Conservation (phyloP, 2,329 filamentous ascomycete genomes). For the Colletotrichum costaricense region DNA sequence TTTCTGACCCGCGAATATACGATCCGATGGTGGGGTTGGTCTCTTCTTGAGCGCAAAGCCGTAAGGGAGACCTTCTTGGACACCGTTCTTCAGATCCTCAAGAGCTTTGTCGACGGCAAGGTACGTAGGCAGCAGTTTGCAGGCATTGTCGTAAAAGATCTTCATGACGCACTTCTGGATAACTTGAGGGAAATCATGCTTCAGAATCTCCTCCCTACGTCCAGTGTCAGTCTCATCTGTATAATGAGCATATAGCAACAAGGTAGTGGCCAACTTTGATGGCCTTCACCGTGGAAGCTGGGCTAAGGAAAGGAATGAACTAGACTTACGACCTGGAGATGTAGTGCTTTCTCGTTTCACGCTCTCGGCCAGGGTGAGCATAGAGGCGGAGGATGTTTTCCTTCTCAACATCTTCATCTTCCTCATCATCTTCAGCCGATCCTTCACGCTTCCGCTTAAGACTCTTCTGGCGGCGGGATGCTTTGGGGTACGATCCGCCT, state of each 20-base stretch:
- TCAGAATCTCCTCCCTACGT: conserved; percentile 42
- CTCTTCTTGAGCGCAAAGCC: conserved; percentile 45
- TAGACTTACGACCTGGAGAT: conserved; percentile 22
- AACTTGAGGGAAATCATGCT: conserved; percentile 48
- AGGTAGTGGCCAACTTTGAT: not conserved
- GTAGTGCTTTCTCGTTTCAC: not conserved
- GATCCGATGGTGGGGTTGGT: conserved; percentile 37
- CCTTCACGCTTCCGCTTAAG: conserved; percentile 56
- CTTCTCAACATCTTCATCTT: conserved; percentile 20
- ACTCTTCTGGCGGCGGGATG: conserved; percentile 30
- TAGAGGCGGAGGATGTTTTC: not conserved
- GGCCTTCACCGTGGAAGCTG: not conserved
- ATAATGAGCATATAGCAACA: not conserved
- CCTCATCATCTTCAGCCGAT: conserved; percentile 35
- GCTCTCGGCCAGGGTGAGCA: not conserved
- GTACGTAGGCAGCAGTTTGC: conserved; percentile 49
- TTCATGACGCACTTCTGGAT: conserved; percentile 41
- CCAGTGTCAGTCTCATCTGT: not conserved
- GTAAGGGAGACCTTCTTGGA: conserved; percentile 24
- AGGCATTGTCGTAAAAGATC: conserved; percentile 39
- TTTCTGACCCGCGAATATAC: conserved; percentile 35
- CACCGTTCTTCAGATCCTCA: not conserved
- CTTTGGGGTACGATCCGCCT: conserved; percentile 51
- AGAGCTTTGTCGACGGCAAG: conserved; percentile 43
- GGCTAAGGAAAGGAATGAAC: not conserved